Conservation (phyloP, 805 yeast species). For the Yarrowia divulgata region DNA sequence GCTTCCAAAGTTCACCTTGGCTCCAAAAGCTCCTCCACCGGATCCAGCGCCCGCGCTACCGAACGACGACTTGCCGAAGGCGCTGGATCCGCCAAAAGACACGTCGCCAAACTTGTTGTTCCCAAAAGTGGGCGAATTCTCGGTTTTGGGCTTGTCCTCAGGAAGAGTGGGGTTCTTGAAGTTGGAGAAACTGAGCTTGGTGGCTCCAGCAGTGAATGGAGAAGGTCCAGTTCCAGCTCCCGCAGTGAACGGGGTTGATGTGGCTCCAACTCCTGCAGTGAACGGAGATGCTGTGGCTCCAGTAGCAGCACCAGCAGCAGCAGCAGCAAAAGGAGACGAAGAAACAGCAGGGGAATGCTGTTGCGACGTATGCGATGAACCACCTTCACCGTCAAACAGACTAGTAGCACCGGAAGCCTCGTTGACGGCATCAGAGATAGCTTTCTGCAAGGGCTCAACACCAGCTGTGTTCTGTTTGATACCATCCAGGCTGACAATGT, state of each 20-base stretch:
- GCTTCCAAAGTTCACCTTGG: conserved; percentile 19
- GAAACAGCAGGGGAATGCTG: background rate
- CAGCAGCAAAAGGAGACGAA: background rate
- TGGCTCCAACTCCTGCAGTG: background rate
- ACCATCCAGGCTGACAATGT: conserved; percentile 64
- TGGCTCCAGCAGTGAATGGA: conserved; percentile 32
- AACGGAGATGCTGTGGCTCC: background rate
- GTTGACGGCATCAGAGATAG: conserved; percentile 7
- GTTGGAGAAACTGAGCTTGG: conserved; percentile 12
- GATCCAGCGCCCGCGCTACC: background rate
- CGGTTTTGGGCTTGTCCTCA: conserved; percentile 16
- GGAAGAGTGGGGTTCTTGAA: conserved; percentile 22
- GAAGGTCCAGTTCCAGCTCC: background rate
- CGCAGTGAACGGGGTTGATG: conserved; percentile 7
- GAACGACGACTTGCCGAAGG: conserved; percentile 15
- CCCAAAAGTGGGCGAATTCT: conserved; percentile 27
- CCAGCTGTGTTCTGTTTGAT: conserved; percentile 52
- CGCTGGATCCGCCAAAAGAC: background rate
- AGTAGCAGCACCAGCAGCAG: background rate
- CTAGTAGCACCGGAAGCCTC: conserved; percentile 40
- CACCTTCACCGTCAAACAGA: background rate
- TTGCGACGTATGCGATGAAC: background rate
- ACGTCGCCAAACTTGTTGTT: conserved; percentile 16
- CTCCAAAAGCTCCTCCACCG: conserved; percentile 6
- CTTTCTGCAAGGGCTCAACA: conserved; percentile 43